These are phyloP conservation scores for Paramecium sonneborni DNA, from an alignment of 73 alveolate genomes.

Conservation along the genomic window DNA sequence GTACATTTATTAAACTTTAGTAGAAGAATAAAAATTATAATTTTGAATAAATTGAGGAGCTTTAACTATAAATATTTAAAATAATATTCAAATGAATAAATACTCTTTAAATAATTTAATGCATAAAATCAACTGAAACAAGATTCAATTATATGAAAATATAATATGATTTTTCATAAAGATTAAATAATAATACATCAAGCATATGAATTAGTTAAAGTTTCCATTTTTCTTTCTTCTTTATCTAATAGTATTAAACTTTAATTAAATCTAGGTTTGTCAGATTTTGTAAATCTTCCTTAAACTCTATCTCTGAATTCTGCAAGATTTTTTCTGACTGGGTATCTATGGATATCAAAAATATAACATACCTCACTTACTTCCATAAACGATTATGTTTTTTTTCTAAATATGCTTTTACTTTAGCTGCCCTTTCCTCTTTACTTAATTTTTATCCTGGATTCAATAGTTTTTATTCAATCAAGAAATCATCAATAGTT, in stretches of 20 bases:
- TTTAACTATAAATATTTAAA: neutral
- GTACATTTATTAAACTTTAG: slow-evolving; percentile 9
- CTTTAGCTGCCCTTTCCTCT: slow-evolving; percentile 16
- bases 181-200: slow-evolving; percentile 3
- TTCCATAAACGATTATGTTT: neutral
- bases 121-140: neutral
- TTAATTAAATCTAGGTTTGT: slow-evolving; percentile 38
- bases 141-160: neutral
- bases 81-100: slow-evolving; percentile 52
- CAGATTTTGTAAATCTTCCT: slow-evolving; percentile 49
- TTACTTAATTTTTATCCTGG: slow-evolving; percentile 13
- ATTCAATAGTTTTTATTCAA: neutral
- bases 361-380: neutral
- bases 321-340: slow-evolving; percentile 39
- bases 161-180: neutral
- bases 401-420: neutral
- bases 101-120: slow-evolving; percentile 24
- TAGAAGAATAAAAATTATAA: neutral
- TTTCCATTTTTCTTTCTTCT: slow-evolving; percentile 18
- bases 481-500: neutral
- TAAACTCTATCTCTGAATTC: slow-evolving; percentile 36
- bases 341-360: neutral
- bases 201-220: slow-evolving; percentile 31
- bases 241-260: slow-evolving; percentile 32
- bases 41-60: neutral